Evolutionary conservation across 2,329 filamentous ascomycete genomes (phyloP).

Genomic region (Chrysoporthe cubensis): DNA sequence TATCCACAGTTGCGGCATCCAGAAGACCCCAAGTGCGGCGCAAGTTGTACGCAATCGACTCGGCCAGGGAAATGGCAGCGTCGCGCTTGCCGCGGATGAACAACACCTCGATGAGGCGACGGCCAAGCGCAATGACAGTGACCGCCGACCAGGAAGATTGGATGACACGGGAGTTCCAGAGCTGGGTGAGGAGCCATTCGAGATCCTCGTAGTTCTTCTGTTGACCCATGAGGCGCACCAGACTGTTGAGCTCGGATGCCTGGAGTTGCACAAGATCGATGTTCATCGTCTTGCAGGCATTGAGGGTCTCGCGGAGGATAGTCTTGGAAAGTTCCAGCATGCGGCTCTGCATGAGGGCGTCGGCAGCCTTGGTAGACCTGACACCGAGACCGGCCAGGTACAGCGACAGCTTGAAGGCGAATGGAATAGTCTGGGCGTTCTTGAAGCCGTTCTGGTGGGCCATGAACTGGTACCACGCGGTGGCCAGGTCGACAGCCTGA

Average conservation of each 20-base stretch:
- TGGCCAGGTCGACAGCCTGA: slow-evolving; percentile 26
- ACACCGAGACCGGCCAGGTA: slow-evolving; percentile 30
- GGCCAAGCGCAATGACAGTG: slow-evolving; percentile 28
- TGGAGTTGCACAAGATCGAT: slow-evolving; percentile 29
- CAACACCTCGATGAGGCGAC: slow-evolving; percentile 29
- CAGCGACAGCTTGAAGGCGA: slow-evolving; percentile 29
- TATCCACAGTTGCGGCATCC: slow-evolving; percentile 29
- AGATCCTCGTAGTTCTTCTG: slow-evolving; percentile 31
- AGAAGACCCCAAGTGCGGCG: slow-evolving; percentile 30
- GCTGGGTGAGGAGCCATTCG: slow-evolving; percentile 30
- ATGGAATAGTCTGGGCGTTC: slow-evolving; percentile 28
- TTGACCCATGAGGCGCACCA: slow-evolving; percentile 29
- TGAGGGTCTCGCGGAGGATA: slow-evolving; percentile 29
- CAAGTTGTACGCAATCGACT: slow-evolving; percentile 30
- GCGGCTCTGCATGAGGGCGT: slow-evolving; percentile 27
- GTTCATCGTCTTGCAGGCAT: slow-evolving; percentile 29
- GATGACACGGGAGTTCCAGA: slow-evolving; percentile 30
- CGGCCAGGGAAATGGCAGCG: slow-evolving; percentile 28
- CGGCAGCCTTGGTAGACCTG: slow-evolving; percentile 35
- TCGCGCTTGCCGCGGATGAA: slow-evolving; percentile 28
- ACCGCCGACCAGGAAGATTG: slow-evolving; percentile 27
- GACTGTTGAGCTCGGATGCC: slow-evolving; percentile 29
- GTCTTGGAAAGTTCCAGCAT: slow-evolving; percentile 30
- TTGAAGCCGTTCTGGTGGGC: slow-evolving; percentile 29
- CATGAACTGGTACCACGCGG: slow-evolving; percentile 30